Base-by-base conservation (phyloP, 768 basidiomycete genomes). In the Suillus bovinus region DNA sequence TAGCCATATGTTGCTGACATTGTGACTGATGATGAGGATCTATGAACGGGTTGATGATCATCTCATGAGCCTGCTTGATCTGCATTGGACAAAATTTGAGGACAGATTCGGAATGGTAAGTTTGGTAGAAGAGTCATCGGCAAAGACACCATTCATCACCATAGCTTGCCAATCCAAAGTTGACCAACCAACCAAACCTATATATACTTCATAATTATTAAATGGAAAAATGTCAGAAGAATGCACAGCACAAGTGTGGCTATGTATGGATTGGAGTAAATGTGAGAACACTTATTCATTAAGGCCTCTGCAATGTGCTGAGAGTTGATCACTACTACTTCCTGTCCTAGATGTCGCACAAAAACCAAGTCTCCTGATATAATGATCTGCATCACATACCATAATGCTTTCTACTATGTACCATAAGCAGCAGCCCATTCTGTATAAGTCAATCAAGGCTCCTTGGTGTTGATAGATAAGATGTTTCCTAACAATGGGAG, bases 401-500 rank as follows among this genome's bases (percentile, higher is more conserved):
- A 33, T 6, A 10, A 10, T 33, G 5, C 14, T 14, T 22, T 52
- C 31, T 33, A 0, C 20, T n/a, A 24, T 52, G 6, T 36, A 57
- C 69, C 70, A 46, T 66, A 77, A 47, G 67, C 63, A 60, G 68
- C 68, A n/a, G 58, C 66, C 78, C 76, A 77, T 20, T 72, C 61
- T 0, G 67, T 61, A 62, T 74, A 78, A n/a, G 71, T 73, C 22
- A 71, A 36, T 72, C 74, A 78, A 9, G 71, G 65, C 38, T 74
- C 65, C 3, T 70, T 54, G 41, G 68, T 67, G n/a, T 74, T 72
- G 17, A 76, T 63, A 27, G 73, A 69, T n/a, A 67, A 66, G 55
- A 75, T 53, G 44, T 74, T 76, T 11, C 78, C 78, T 20, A 79
- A 62, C 16, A 78, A n/a, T 3, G 74, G 76, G n/a, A 69, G 68